Conservation (phyloP, 257 asterid species). For the Primulina eburnea region DNA sequence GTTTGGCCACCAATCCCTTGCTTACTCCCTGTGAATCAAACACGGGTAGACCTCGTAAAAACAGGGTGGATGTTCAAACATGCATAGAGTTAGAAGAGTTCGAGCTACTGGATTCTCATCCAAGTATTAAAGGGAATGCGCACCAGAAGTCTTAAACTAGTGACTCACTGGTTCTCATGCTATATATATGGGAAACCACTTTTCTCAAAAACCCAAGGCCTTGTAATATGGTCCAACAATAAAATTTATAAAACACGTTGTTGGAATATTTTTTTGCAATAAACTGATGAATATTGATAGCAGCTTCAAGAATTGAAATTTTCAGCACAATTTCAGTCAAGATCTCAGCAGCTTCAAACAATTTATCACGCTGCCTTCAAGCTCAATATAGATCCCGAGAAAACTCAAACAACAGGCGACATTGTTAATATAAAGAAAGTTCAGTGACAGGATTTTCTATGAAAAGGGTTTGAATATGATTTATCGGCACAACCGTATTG, state of each 20-base stretch:
- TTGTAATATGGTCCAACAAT: no score
- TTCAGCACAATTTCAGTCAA: neutral
- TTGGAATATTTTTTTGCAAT: no score
- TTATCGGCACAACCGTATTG: neutral
- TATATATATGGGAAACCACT: neutral
- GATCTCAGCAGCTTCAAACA: neutral
- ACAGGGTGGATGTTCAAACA: neutral
- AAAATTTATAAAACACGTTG: no score
- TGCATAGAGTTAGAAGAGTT: neutral
- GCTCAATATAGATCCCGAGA: no score
- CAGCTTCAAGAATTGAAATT: no score
- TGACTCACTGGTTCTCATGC: neutral
- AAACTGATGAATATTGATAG: no score
- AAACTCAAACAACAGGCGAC: constrained; percentile 20
- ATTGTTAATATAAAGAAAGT: constrained; percentile 51
- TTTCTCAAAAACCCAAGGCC: no score
- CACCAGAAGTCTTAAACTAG: neutral
- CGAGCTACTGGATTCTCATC: neutral
- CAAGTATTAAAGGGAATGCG: no score
- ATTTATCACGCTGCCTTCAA: no score
- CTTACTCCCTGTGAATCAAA: constrained; percentile 43
- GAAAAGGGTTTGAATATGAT: constrained; percentile 26
- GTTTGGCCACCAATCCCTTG: constrained; percentile 57
- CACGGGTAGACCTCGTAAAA: neutral
- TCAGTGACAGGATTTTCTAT: constrained; percentile 54